Evolutionary conservation across 768 basidiomycete species (phyloP), one percentile per base, ranked within the genome.

Genomic region (Rhizopogon roseolus): DNA sequence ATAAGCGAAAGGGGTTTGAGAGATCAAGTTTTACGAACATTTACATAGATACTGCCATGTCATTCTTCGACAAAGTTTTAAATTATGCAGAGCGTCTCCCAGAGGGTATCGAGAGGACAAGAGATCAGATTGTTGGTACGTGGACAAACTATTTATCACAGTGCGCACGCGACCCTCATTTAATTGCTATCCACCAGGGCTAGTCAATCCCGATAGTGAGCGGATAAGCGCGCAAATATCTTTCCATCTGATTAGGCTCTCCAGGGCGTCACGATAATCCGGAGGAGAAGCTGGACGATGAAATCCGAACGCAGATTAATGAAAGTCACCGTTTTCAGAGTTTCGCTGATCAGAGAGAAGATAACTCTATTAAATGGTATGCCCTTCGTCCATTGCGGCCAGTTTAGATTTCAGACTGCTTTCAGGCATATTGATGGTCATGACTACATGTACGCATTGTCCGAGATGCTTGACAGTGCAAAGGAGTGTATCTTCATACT

Each of bases 401-500:
- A 29, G 17, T 59, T 34, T 40, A 41, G 29, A 38, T 38, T 41
- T 53, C 13, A 17, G 14, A 32, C 38, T 6, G 5, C 9, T 5
- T 53, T 11, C 49, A 83, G 87, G 86, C 93, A 94, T 65, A 80
- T 96, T 44, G 95, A 96, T 61, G 96, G 96, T 0, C 92, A 97
- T 54, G 95, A 98, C 71, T 98, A 96, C 68, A 90, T 98, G 80
- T 98, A 88, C 81, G 95, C 96, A 0, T 66, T 97, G 36, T 92
- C 91, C 1, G 93, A 96, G 71, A 76, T 95, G 70, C 76, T 98
- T n/a, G 88, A 90, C 44, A 80, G 73, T 34, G 90, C 91, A 3
- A 79, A 79, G 54, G 89, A 96, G 63, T 82, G 71, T 29, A 97
- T 98, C 64, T 95, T 92, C 69, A 97, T 98, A 58, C 61, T 90